Percentiles rank a stretch among this genome's conserved stretches.
These are phyloP conservation scores for Scleroderma citrinum DNA, from an alignment of 768 basidiomycete species.

Conservation along the genomic window DNA sequence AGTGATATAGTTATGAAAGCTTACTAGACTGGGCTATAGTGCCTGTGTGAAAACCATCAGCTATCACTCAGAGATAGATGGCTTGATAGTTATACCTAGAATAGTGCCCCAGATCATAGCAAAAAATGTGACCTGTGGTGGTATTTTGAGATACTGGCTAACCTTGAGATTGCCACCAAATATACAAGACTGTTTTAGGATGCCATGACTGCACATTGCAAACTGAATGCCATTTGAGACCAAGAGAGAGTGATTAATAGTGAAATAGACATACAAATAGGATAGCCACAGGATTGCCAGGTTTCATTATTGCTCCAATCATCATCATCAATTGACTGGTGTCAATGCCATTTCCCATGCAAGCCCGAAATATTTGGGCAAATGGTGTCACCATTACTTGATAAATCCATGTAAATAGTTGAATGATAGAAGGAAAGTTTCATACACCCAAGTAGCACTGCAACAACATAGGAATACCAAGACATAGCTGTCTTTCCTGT, in stretches of 20 bases:
- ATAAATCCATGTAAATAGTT: neutral
- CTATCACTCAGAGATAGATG: slow-evolving; percentile 20
- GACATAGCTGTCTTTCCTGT: slow-evolving; percentile 57
- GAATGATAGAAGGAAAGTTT: slow-evolving; percentile 27
- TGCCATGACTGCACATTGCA: slow-evolving; percentile 64
- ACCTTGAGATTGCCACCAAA: slow-evolving; percentile 47
- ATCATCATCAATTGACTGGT: slow-evolving; percentile 63
- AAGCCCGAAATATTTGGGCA: slow-evolving; percentile 48
- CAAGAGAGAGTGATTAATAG: too few species aligned
- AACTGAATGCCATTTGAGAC: slow-evolving; percentile 42
- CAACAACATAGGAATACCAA: slow-evolving; percentile 57
- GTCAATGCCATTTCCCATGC: slow-evolving; percentile 54
- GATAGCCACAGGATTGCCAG: slow-evolving; percentile 62
- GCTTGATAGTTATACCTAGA: too few species aligned
- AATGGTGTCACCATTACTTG: slow-evolving; percentile 32
- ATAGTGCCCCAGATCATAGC: too few species aligned
- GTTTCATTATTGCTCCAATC: slow-evolving; percentile 59
- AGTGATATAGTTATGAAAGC: too few species aligned
- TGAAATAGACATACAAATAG: slow-evolving; percentile 43
- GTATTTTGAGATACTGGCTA: slow-evolving; percentile 30
- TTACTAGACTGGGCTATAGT: too few species aligned
- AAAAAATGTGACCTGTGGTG: too few species aligned
- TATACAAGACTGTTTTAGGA: slow-evolving; percentile 46
- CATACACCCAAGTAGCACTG: slow-evolving; percentile 46
- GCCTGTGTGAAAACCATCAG: neutral